Evolutionary conservation across 169 alveolate genomes (phyloP), one percentile per base, ranked within the genome.

Genomic region (Eimeria maxima): DNA sequence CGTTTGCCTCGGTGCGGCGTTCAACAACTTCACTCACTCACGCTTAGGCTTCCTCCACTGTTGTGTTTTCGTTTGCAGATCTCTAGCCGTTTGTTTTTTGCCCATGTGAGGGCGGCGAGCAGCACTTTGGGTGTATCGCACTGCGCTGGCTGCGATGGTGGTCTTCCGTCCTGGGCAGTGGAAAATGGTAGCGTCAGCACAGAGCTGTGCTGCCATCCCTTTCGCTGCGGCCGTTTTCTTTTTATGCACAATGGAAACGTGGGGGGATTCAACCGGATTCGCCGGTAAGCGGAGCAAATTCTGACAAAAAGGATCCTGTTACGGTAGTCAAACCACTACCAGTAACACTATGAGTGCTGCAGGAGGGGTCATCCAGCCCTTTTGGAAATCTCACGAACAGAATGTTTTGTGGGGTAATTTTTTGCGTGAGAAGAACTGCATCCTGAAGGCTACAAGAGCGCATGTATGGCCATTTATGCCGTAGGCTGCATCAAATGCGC

Each of bases 101-200:
- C 96, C 44, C 96, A 95, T 69, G 95, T 95, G 60, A 67, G 96
- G 6, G 96, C 96, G 29, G 96, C 95, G 86, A 92, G 95, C 87
- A 92, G 84, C 74, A 92, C 74, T 38, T 63, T 92, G 57, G 89
- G 87, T 50, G 60, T 4, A 42, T 38, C 90, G 73, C 83, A 80
- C 13, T 69, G 95, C 71, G 4, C 90, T 16, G 45, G 90, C 4
- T 76, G 80, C 65, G 60, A 13, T 50, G 94, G 94, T 65, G 94
- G 81, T 22, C 81, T 87, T 33, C 95, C 95, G 38, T 55, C 78
- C 20, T 92, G 95, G 95, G 91, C 95, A 50, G 67, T 83, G 16
- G 89, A 83, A 50, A 92, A 83, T 73, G 86, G 95, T 87, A 78
- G 96, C 50, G 95, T 87, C 69, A 71, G 95, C 71, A 95, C 96